phyloP scores from a whole-genome alignment of 1,139 yeast species.

The Eremothecium cymbalariae region DNA sequence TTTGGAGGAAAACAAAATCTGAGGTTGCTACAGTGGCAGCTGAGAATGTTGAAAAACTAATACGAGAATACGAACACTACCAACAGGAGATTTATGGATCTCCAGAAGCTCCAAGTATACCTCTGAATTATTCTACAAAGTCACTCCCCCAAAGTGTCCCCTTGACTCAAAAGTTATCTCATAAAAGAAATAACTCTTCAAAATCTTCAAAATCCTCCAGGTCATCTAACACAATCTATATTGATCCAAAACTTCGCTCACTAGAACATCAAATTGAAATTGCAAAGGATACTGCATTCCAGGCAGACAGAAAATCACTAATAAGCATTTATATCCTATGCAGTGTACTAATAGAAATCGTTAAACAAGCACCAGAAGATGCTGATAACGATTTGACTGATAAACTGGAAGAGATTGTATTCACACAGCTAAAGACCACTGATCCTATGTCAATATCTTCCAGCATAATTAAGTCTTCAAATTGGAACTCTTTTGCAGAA shows the following conservation, averaged over 20 bases:
- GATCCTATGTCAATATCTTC: slow-evolving; percentile 65
- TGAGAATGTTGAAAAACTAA: slow-evolving; percentile 39
- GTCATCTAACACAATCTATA: slow-evolving; percentile 8
- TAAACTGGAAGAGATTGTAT: slow-evolving; percentile 86
- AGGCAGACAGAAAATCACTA: slow-evolving; percentile 78
- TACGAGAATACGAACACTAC: slow-evolving; percentile 24
- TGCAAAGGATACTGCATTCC: slow-evolving; percentile 63
- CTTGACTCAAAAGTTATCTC: slow-evolving; percentile 27
- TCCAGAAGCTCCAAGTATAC: slow-evolving; percentile 12
- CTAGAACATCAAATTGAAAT: slow-evolving; percentile 43
- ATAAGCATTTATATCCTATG: slow-evolving; percentile 88
- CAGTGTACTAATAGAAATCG: slow-evolving; percentile 86
- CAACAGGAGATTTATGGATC: slow-evolving; percentile 4
- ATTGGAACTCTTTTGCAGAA: slow-evolving; percentile 90
- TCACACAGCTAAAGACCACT: slow-evolving; percentile 78
- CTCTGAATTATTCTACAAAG: slow-evolving; percentile 15
- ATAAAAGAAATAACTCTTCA: slow-evolving; percentile 34
- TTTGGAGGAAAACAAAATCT: slow-evolving; percentile 89
- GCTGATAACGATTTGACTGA: slow-evolving; percentile 76
- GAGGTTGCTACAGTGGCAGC: slow-evolving; percentile 78
- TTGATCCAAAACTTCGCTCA: slow-evolving; percentile 24
- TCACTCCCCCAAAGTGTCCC: slow-evolving; percentile 27
- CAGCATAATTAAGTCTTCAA: slow-evolving; percentile 74
- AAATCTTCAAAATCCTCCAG: slow-evolving; percentile 25
- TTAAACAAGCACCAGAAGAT: slow-evolving; percentile 72